These are phyloP conservation scores for Dionaea muscipula DNA, from an alignment of 179 eudicot genomes.

Conservation along the genomic window DNA sequence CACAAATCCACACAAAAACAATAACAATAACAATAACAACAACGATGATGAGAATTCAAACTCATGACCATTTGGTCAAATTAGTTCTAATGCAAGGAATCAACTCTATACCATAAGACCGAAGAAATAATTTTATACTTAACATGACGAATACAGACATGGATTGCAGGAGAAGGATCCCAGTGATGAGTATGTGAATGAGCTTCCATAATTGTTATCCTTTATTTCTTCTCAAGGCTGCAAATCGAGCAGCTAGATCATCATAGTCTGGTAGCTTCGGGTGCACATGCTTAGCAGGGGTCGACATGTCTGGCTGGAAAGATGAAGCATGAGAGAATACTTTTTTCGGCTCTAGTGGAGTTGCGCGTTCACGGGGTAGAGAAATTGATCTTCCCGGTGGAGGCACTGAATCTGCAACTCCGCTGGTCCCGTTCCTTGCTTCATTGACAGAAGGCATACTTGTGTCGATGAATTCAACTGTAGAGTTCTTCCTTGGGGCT, in stretches of 20 bases:
- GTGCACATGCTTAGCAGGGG: slow-evolving; percentile 72
- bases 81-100: too few species aligned
- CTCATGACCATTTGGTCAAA: too few species aligned
- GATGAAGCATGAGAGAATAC: slow-evolving; percentile 63
- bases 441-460: slow-evolving; percentile 19
- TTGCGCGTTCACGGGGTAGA: slow-evolving; percentile 46
- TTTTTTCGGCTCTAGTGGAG: slow-evolving; percentile 37
- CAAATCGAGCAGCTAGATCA: slow-evolving; percentile 84
- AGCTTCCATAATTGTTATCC: background rate
- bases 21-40: too few species aligned
- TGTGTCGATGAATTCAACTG: slow-evolving; percentile 9
- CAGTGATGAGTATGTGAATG: too few species aligned
- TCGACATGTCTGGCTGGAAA: slow-evolving; percentile 42
- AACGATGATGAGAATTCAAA: too few species aligned
- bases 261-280: slow-evolving; percentile 94
- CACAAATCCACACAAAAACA: too few species aligned
- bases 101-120: too few species aligned
- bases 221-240: slow-evolving; percentile 41
- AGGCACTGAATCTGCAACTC: slow-evolving; percentile 17
- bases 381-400: slow-evolving; percentile 52
- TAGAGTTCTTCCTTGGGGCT: slow-evolving; percentile 33
- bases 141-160: too few species aligned
- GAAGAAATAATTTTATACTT: too few species aligned
- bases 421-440: slow-evolving; percentile 6
- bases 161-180: too few species aligned